Percentiles rank a stretch among this genome's conserved stretches.
These are phyloP conservation scores for Rhexocercosporidium sp. DNA, from an alignment of 2,329 filamentous ascomycete genomes.

Conservation along the genomic window DNA sequence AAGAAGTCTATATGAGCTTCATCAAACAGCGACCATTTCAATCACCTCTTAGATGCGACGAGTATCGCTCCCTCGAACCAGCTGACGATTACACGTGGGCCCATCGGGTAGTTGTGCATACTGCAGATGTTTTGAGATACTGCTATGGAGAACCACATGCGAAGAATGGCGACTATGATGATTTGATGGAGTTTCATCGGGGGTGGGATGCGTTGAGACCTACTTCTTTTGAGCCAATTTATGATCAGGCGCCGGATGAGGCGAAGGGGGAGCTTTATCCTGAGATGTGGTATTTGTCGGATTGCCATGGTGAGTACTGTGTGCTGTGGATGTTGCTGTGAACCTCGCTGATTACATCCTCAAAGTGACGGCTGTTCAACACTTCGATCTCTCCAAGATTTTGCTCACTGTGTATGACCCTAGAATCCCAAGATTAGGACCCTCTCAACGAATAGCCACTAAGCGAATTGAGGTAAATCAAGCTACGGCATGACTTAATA, in stretches of 20 bases:
- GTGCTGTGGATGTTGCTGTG: too few relatives aligned
- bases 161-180: conserved; percentile 26
- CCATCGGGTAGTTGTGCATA: conserved; percentile 31
- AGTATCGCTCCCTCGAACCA: conserved; percentile 31
- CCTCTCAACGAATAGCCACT: conserved; percentile 22
- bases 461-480: conserved; percentile 26
- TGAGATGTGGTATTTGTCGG: conserved; percentile 33
- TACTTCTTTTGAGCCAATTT: conserved; percentile 33
- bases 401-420: conserved; percentile 48
- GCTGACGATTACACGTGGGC: conserved; percentile 34
- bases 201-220: conserved; percentile 29
- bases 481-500: neutral
- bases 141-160: conserved; percentile 30
- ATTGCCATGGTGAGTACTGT: conserved; percentile 34
- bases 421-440: conserved; percentile 31
- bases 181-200: conserved; percentile 27
- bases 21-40: conserved; percentile 47
- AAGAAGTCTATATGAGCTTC: conserved; percentile 54
- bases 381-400: conserved; percentile 48
- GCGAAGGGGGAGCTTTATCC: conserved; percentile 22
- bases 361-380: conserved; percentile 46
- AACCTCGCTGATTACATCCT: too few relatives aligned
- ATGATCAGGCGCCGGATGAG: conserved; percentile 14
- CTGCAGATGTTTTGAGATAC: conserved; percentile 33
- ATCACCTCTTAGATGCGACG: conserved; percentile 44